Evolutionary conservation across 169 alveolate species (phyloP), one percentile per base, ranked within the genome.

Genomic region (Neospora caninum): DNA sequence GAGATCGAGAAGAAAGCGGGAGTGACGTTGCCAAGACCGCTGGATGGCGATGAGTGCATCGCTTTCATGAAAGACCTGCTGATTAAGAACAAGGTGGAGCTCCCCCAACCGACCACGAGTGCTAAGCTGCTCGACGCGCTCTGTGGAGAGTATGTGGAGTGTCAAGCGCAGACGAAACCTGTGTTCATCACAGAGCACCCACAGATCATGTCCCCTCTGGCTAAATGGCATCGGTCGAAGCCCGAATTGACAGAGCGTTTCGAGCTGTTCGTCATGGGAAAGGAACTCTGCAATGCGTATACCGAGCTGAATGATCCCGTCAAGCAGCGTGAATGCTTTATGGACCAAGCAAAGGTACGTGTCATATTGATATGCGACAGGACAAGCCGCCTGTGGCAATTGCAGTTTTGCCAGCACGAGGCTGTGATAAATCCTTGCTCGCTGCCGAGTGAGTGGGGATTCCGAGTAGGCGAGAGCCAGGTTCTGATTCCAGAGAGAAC

Each of bases 251-350:
- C 99, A 67, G 99, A 99, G 97, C 97, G 99, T 88, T 99, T 99
- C 94, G 99, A 99, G 97, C 97, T 99, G 91, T 99, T 99, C 97
- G 96, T 98, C 58, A 97, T 98, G 95, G 99, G 99, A 43, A 99
- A 98, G 96, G 99, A 99, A 95, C 95, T 99, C 29, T 97, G 99
- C 96, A 99, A 99, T 95, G 99, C 99, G 36, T 99, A 99, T 97
- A 99, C 99, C 31, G 99, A 99, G 97, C 97, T 99, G 95, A 99
- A 99, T 95, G 99, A 99, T 95, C 99, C 99, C n/a, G 95, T 98
- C 95, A 97, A 96, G 83, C 99, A 99, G 96, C 97, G 98, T 91
- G 99, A 97, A 92, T 97, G 98, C 93, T 99, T 99, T 95, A 96
- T 93, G 91, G 97, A 97, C 58, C 99, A 99, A 97, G 98, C 98